These are phyloP conservation scores for Colletotrichum sp. DNA, from an alignment of 2,329 filamentous ascomycete genomes.

Conservation along the genomic window DNA sequence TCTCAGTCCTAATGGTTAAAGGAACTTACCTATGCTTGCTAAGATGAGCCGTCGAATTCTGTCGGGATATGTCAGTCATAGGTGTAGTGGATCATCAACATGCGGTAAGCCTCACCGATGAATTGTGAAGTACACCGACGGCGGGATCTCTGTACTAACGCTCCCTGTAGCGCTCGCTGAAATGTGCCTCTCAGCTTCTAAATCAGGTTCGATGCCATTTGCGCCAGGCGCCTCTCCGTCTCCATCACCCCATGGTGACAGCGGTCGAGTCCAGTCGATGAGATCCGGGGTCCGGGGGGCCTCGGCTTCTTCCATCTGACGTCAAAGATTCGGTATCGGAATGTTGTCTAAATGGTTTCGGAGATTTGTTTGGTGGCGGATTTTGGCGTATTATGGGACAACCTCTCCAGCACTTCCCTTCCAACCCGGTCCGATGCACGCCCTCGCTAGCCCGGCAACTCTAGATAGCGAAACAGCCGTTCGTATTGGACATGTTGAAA, in stretches of 20 bases:
- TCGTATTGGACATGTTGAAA: background rate
- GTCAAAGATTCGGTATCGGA: background rate
- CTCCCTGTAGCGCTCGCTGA: slow-evolving; percentile 6
- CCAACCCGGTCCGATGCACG: background rate
- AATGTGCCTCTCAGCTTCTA: slow-evolving; percentile 6
- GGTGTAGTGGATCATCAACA: background rate
- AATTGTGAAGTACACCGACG: slow-evolving; percentile 14
- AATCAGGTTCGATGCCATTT: background rate
- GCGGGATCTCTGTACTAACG: background rate
- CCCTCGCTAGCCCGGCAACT: background rate
- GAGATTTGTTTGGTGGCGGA: background rate
- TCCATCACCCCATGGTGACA: slow-evolving; percentile 15
- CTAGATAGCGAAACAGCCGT: background rate
- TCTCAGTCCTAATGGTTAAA: no score
- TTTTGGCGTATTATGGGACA: background rate
- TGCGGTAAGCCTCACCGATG: background rate
- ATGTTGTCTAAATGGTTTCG: background rate
- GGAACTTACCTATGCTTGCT: slow-evolving; percentile 1
- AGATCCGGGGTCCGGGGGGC: slow-evolving; percentile 9
- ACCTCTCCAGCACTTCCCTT: background rate
- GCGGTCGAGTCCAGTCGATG: slow-evolving; percentile 18
- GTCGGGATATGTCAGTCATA: background rate
- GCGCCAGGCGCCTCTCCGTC: background rate
- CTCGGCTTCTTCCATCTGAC: slow-evolving; percentile 17
- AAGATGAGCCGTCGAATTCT: slow-evolving; percentile 11